phyloP scores from a whole-genome alignment of 768 basidiomycete genomes.

The Leccinum disarticulatum region DNA sequence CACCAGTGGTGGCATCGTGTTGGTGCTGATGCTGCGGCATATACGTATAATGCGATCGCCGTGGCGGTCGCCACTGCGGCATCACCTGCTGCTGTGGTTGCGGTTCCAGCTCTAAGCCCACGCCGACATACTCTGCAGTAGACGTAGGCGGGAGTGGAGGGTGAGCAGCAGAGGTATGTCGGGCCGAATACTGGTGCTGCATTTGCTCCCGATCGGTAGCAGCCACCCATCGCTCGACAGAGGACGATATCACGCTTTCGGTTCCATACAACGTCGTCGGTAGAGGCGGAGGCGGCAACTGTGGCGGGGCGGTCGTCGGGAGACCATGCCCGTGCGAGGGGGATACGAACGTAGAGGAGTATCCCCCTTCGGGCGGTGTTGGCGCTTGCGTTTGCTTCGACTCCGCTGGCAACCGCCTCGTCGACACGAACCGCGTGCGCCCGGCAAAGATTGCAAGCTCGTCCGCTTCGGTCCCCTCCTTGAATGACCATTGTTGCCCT shows the following conservation, averaged over 20 bases:
- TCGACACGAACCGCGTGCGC: slow-evolving; percentile 59
- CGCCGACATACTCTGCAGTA: slow-evolving; percentile 5
- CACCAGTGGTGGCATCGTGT: slow-evolving; percentile 5
- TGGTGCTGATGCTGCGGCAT: slow-evolving; percentile 15
- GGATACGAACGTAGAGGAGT: slow-evolving; percentile 4
- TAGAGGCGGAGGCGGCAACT: not conserved
- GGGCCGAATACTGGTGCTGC: slow-evolving; percentile 1
- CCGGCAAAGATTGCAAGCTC: slow-evolving; percentile 72
- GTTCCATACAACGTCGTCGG: slow-evolving; percentile 13
- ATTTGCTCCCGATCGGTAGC: slow-evolving; percentile 17
- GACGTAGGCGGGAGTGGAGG: not conserved
- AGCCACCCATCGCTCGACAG: slow-evolving; percentile 17
- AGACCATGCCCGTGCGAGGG: not conserved
- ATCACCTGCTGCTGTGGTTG: slow-evolving; percentile 10
- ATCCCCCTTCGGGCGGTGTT: slow-evolving; percentile 1
- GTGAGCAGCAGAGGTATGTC: not conserved
- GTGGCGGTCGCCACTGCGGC: slow-evolving; percentile 30
- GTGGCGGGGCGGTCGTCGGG: not conserved
- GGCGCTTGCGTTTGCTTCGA: slow-evolving; percentile 9
- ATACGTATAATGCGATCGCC: slow-evolving; percentile 30
- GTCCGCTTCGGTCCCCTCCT: slow-evolving; percentile 54
- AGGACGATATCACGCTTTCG: slow-evolving; percentile 13
- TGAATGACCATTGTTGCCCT: slow-evolving; percentile 51
- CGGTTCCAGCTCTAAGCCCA: not conserved
- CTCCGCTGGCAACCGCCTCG: slow-evolving; percentile 34